These are phyloP conservation scores for Phylloporus sp. DNA, from an alignment of 768 basidiomycete genomes.

Conservation along the genomic window DNA sequence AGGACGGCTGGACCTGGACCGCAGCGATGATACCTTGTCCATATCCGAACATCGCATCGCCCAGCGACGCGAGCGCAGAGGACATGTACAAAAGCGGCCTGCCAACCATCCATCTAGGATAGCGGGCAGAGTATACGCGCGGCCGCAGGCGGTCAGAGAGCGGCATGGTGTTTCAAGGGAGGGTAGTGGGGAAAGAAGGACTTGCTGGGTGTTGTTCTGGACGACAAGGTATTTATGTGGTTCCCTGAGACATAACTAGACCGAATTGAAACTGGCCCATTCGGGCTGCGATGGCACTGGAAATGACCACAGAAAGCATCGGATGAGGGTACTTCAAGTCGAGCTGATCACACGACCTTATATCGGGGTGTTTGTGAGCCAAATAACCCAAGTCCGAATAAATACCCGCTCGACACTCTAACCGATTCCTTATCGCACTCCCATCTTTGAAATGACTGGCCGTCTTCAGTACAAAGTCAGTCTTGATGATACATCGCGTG, in stretches of 20 bases:
- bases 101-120: slow-evolving; percentile 52
- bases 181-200: background rate
- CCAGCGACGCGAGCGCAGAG: slow-evolving; percentile 51
- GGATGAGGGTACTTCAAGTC: too few relatives aligned
- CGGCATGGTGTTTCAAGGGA: slow-evolving; percentile 17
- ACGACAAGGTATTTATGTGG: slow-evolving; percentile 22
- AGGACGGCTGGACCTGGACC: slow-evolving; percentile 50
- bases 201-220: background rate
- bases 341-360: background rate
- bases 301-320: too few relatives aligned
- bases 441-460: slow-evolving; percentile 46
- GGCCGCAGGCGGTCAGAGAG: slow-evolving; percentile 32
- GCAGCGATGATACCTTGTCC: slow-evolving; percentile 51
- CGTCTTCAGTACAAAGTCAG: slow-evolving; percentile 65
- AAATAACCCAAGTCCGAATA: slow-evolving; percentile 3
- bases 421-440: slow-evolving; percentile 1
- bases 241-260: slow-evolving; percentile 16
- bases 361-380: background rate
- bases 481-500: background rate
- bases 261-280: slow-evolving; percentile 18
- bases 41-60: slow-evolving; percentile 56
- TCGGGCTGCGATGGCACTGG: background rate
- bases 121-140: slow-evolving; percentile 41
- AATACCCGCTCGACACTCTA: background rate
- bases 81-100: slow-evolving; percentile 46